Evolutionary conservation across 257 asterid species (phyloP).

Genomic region (Anisodus acutangulus): DNA sequence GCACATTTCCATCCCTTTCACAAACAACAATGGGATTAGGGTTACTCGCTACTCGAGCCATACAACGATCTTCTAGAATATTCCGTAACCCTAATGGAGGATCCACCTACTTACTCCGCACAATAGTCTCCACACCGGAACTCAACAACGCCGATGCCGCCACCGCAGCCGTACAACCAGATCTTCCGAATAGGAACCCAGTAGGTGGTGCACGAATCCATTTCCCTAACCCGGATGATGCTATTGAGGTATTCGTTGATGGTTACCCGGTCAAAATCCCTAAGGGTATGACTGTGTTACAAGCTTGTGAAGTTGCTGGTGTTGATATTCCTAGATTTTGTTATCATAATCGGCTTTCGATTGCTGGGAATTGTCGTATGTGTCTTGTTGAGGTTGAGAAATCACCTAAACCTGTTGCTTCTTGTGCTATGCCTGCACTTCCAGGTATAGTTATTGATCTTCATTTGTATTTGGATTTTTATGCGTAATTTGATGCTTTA

Average conservation of each 20-base stretch:
- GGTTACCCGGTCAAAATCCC: constrained; percentile 91
- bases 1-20: background rate
- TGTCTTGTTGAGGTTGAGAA: constrained; percentile 97
- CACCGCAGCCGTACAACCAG: constrained; percentile 31
- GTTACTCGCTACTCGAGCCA: constrained; percentile 69
- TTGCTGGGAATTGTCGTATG: constrained; percentile 98
- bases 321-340: constrained; percentile 92
- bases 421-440: constrained; percentile 98
- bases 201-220: constrained; percentile 82
- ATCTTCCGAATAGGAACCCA: constrained; percentile 48
- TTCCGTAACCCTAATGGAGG: constrained; percentile 29
- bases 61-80: constrained; percentile 58
- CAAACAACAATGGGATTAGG: constrained; percentile 61
- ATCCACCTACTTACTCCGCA: constrained; percentile 47
- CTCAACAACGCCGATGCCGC: constrained; percentile 71
- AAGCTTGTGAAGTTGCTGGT: constrained; percentile 92
- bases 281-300: constrained; percentile 93
- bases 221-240: constrained; percentile 85
- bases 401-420: constrained; percentile 96
- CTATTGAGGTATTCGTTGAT: constrained; percentile 88
- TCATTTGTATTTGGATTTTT: no score
- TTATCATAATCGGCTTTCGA: constrained; percentile 81
- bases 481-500: no score
- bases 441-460: constrained; percentile 54
- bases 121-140: constrained; percentile 79